Percentiles rank a stretch among this genome's conserved stretches.
These are phyloP conservation scores for Candida tibetensis DNA, from an alignment of 805 yeast genomes.

Conservation along the genomic window DNA sequence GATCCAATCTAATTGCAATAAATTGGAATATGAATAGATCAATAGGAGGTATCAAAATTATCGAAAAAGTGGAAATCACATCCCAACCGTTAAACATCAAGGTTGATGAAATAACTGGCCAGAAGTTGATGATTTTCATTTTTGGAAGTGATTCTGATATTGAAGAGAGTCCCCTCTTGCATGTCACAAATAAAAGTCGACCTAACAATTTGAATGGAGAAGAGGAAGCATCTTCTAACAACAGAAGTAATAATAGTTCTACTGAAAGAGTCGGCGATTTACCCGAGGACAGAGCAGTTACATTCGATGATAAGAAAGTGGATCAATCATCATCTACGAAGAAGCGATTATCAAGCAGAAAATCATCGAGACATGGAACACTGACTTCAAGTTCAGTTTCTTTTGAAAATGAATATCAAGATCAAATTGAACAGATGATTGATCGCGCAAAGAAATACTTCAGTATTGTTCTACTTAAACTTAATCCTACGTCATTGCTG, in stretches of 20 bases:
- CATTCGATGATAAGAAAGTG: constrained; percentile 4
- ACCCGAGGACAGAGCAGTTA: constrained; percentile 6
- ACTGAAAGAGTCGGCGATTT: no score
- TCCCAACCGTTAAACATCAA: constrained; percentile 38
- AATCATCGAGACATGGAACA: background rate
- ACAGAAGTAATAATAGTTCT: background rate
- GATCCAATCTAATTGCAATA: constrained; percentile 25
- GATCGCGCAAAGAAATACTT: constrained; percentile 69
- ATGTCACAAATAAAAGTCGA: constrained; percentile 2
- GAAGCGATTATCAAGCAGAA: background rate
- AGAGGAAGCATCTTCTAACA: constrained; percentile 1
- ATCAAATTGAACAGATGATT: constrained; percentile 58
- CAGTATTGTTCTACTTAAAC: constrained; percentile 57
- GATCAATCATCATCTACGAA: constrained; percentile 1
- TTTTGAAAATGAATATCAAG: constrained; percentile 18
- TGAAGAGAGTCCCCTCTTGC: constrained; percentile 21
- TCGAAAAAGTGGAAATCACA: constrained; percentile 37
- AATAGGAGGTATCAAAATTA: constrained; percentile 41
- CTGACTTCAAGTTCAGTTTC: background rate
- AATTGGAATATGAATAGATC: constrained; percentile 43
- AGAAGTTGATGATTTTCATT: constrained; percentile 34
- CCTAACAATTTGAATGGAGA: constrained; percentile 3
- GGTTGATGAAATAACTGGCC: constrained; percentile 40
- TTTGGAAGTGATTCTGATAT: constrained; percentile 27
- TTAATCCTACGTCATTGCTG: constrained; percentile 26